Conservation (phyloP, 2,329 filamentous ascomycete species). For the Thielaviopsis cerberus region DNA sequence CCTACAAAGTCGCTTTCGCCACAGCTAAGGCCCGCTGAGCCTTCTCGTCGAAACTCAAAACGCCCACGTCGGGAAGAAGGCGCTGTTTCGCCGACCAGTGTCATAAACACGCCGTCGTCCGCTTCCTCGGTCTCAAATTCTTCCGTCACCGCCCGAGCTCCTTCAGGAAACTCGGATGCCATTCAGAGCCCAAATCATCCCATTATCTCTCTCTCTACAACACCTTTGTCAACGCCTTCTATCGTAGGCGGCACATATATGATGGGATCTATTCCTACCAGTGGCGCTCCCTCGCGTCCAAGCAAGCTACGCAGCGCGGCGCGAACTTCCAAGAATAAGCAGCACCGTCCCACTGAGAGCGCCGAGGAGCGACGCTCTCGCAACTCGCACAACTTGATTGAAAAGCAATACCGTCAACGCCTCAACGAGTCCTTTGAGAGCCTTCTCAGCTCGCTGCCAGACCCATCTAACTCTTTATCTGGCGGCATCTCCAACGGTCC, state of each 20-base stretch:
- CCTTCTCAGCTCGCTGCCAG: constrained; percentile 17
- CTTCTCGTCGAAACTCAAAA: constrained; percentile 2
- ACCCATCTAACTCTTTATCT: constrained; percentile 7
- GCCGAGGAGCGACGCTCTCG: constrained; percentile 17
- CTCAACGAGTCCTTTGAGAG: constrained; percentile 19
- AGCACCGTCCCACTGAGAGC: constrained; percentile 15
- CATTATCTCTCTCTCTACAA: background rate
- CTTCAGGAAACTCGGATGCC: background rate
- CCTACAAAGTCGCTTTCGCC: background rate
- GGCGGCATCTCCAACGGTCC: background rate
- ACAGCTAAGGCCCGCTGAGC: background rate
- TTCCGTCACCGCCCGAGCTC: background rate
- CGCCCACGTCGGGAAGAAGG: background rate
- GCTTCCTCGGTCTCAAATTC: constrained; percentile 9
- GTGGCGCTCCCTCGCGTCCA: constrained; percentile 1
- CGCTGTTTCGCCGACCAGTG: background rate
- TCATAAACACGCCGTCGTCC: background rate
- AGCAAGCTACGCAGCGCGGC: constrained; percentile 17
- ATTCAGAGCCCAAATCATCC: background rate
- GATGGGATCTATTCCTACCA: constrained; percentile 9
- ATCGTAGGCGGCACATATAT: constrained; percentile 7
- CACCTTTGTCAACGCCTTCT: background rate
- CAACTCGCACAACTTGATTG: constrained; percentile 19
- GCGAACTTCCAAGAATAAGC: constrained; percentile 17
- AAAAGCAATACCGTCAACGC: constrained; percentile 20